phyloP scores from a whole-genome alignment of 2,329 filamentous ascomycete genomes.

The Cordyceps militaris region DNA sequence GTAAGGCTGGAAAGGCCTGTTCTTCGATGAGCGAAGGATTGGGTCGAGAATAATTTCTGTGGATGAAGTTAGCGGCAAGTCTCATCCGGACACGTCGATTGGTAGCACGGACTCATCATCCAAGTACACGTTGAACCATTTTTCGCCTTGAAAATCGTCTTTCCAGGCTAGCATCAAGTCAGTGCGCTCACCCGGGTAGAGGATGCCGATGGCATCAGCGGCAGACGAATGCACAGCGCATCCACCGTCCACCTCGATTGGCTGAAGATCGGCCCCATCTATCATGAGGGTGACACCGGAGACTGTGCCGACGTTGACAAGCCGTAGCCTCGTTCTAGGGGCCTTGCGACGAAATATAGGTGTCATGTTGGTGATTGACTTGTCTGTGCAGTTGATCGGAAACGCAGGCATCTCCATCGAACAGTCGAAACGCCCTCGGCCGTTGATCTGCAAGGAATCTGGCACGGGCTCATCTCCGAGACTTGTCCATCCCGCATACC shows the following conservation, averaged over 20 bases:
- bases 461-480: slow-evolving; percentile 36
- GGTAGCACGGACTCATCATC: slow-evolving; percentile 20
- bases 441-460: slow-evolving; percentile 29
- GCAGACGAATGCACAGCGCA: slow-evolving; percentile 14
- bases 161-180: slow-evolving; percentile 19
- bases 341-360: slow-evolving; percentile 15
- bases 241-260: slow-evolving; percentile 19
- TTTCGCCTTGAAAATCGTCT: neutral
- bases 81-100: neutral
- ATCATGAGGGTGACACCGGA: slow-evolving; percentile 18
- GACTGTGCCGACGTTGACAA: slow-evolving; percentile 21
- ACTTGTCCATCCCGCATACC: slow-evolving; percentile 24
- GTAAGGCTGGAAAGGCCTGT: slow-evolving; percentile 10
- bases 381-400: slow-evolving; percentile 18
- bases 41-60: slow-evolving; percentile 19
- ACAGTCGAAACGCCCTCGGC: slow-evolving; percentile 25
- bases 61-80: neutral
- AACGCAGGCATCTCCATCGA: slow-evolving; percentile 22
- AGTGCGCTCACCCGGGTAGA: slow-evolving; percentile 22
- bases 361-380: slow-evolving; percentile 4
- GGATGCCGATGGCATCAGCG: slow-evolving; percentile 17
- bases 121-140: slow-evolving; percentile 20
- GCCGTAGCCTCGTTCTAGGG: slow-evolving; percentile 15
- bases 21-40: slow-evolving; percentile 15
- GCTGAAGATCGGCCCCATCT: slow-evolving; percentile 18